Conservation (phyloP, 805 yeast species). For the Cyberlindnera euphorbiae region DNA sequence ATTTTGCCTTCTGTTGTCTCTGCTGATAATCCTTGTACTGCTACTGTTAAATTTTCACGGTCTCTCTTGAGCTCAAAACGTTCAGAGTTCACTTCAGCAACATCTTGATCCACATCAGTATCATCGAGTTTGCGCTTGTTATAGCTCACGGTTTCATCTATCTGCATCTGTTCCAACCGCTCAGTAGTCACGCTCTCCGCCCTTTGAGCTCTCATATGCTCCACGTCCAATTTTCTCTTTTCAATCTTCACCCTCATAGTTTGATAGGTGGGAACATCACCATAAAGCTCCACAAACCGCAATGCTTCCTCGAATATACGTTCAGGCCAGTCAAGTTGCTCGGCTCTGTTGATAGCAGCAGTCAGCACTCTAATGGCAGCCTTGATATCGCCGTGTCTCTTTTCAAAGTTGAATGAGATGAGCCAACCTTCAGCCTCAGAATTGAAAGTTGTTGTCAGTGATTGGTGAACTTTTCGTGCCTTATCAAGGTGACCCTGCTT, state of each 20-base stretch:
- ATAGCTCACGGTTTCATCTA: conserved; percentile 1
- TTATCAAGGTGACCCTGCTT: conserved; percentile 25
- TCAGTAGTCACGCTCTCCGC: conserved; percentile 5
- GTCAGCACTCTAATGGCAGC: conserved; percentile 28
- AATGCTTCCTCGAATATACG: conserved; percentile 41
- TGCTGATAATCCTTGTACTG: conserved; percentile 45
- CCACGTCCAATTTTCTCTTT: conserved; percentile 15
- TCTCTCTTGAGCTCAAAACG: conserved; percentile 32
- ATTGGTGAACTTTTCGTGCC: conserved; percentile 21
- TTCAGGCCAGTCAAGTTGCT: conserved; percentile 46
- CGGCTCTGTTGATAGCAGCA: conserved; percentile 28
- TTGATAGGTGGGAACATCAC: conserved; percentile 25
- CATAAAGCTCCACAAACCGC: conserved; percentile 32
- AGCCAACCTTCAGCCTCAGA: conserved; percentile 46
- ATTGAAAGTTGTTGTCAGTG: conserved; percentile 25
- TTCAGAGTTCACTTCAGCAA: background rate
- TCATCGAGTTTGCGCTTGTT: too few species aligned
- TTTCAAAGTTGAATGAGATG: conserved; percentile 37
- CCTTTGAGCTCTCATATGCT: conserved; percentile 11
- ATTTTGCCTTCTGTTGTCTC: conserved; percentile 36
- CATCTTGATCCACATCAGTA: background rate
- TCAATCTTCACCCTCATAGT: conserved; percentile 26
- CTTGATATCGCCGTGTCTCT: conserved; percentile 23
- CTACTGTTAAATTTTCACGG: conserved; percentile 55
- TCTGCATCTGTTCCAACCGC: conserved; percentile 3